Conservation (phyloP, 1,139 yeast genomes). For the Magnusiomyces sp. region DNA sequence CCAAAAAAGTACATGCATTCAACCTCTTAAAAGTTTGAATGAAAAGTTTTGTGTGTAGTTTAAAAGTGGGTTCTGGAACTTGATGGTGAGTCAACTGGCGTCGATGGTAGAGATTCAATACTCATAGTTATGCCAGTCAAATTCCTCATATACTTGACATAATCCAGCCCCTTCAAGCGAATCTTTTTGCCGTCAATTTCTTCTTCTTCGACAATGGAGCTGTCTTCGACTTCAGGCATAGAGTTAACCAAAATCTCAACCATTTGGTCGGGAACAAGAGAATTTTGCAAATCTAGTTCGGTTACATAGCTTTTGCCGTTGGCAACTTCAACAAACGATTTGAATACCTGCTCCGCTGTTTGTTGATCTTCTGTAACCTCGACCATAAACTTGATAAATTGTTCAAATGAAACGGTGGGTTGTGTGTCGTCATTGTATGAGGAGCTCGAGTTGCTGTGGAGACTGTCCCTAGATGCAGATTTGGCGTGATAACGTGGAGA, state of each 20-base stretch:
- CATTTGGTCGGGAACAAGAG: conserved; percentile 31
- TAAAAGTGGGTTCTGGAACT: background rate
- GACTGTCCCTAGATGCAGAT: background rate
- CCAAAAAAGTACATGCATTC: too few relatives aligned
- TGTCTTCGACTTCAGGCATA: conserved; percentile 24
- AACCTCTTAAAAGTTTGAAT: too few relatives aligned
- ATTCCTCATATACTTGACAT: conserved; percentile 27
- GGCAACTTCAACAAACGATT: conserved; percentile 35
- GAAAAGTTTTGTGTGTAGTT: background rate
- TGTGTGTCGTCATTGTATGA: background rate
- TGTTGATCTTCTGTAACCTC: conserved; percentile 36
- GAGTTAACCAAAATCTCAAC: conserved; percentile 27
- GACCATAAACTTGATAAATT: conserved; percentile 35
- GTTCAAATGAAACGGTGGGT: conserved; percentile 31
- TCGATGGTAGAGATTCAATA: background rate
- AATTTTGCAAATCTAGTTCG: conserved; percentile 34
- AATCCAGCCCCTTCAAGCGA: conserved; percentile 28
- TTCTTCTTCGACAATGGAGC: background rate
- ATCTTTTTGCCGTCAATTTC: background rate
- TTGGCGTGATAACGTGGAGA: background rate
- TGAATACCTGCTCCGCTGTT: conserved; percentile 34
- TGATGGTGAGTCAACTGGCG: background rate
- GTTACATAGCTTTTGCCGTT: conserved; percentile 35
- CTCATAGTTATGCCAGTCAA: conserved; percentile 14
- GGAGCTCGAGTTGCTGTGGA: background rate